Percentiles rank a stretch among this genome's conserved stretches.
phyloP scores from a whole-genome alignment of 192 early-diverging fungal species.

The Backusella psychrophila region DNA sequence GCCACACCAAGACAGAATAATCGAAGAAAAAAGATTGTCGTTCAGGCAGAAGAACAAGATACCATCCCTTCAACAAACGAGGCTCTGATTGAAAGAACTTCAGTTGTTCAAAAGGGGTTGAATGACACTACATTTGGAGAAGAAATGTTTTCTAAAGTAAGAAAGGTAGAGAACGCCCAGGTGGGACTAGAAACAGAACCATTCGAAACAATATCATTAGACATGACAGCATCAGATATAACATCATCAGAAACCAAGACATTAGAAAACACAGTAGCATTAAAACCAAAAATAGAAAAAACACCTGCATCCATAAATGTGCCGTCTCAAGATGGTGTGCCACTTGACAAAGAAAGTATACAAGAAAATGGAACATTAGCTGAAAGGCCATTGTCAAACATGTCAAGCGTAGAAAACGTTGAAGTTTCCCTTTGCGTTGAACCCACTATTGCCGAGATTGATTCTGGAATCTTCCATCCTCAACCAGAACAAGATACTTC shows the following conservation, averaged over 20 bases:
- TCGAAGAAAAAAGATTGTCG: not conserved
- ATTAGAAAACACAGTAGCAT: not conserved
- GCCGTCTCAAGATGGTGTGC: constrained; percentile 8
- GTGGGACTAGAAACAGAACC: not conserved
- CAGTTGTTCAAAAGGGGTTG: not conserved
- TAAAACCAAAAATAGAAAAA: constrained; percentile 18
- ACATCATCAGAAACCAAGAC: not conserved
- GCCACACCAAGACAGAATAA: constrained; percentile 2
- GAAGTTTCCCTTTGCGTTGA: not conserved
- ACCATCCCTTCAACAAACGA: not conserved
- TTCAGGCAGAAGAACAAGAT: not conserved
- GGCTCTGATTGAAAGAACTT: not conserved
- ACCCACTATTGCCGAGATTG: not conserved
- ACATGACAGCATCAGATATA: constrained; percentile 9
- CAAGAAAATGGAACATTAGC: not conserved
- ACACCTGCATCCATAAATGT: constrained; percentile 9
- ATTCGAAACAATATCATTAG: not conserved
- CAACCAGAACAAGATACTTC: not conserved
- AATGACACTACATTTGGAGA: not conserved
- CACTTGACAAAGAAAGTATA: not conserved
- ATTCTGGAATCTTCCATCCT: not conserved
- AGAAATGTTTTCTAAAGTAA: not conserved
- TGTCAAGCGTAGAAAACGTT: not conserved
- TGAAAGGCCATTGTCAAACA: not conserved
- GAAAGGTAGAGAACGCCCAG: not conserved